Evolutionary conservation across 495 filamentous ascomycete genomes (phyloP), one percentile per base, ranked within the genome.

Genomic region (Polyplosphaeria fusca): DNA sequence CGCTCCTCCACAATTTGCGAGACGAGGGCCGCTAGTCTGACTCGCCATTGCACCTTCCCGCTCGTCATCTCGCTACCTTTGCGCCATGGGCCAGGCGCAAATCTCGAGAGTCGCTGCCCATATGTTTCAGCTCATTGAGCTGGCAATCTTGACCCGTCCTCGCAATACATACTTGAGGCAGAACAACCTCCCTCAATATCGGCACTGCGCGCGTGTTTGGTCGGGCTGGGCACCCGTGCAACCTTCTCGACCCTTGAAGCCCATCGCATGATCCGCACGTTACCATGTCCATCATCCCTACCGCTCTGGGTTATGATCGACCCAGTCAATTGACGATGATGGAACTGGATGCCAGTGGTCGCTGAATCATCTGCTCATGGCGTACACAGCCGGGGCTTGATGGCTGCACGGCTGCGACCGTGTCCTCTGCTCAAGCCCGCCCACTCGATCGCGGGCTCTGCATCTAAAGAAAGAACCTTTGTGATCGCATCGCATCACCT

Each of bases 211-310:
- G 30, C 30, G 7, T 14, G 7, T 7, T 35, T 14, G 14, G 30
- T 35, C 14, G 30, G 30, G 30, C 14, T 35, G 30, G 30, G 30
- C n/a, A 19, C 25, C 41, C 39, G 28, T 16, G 5, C 26, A 55
- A 55, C 40, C 39, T 30, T 46, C 38, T 56, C 48, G 43, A 56
- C 39, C 52, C 52, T 28, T 32, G 23, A 11, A 38, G 18, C 14
- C 19, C 9, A 18, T 12, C 26, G 38, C 49, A 27, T 42, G 12
- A 3, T 26, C 30, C 35, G 24, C 39, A 11, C 5, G 37, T 19
- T 5, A 47, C 22, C 22, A 11, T 25, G 12, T 22, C 39, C n/a
- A 5, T 3, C 48, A 12, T 5, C 19, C 16, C 24, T 52, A 1
- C 22, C 18, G 2, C 7, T 13, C 45, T 47, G n/a, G 9, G 22